Base-by-base conservation (phyloP, 140 eudicot genomes). In the Stevia rebaudiana region DNA sequence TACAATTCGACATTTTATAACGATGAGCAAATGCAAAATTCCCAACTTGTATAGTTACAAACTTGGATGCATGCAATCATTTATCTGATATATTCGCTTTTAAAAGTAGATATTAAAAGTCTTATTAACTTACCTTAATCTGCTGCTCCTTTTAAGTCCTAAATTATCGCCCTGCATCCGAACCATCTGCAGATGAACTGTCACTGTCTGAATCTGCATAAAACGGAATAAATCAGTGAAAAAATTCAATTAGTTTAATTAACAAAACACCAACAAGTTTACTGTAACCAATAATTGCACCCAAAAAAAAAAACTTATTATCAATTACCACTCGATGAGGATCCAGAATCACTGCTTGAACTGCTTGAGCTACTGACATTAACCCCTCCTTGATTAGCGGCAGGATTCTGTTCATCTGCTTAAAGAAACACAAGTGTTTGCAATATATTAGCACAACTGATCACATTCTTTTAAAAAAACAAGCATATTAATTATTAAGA, bases 281-380 rank as follows among this genome's bases (percentile, higher is more conserved):
- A 25, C 2, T 9, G 24, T 10, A n/a, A 67, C 4, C 30, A 23
- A 11, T 25, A 37, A n/a, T 13, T 4, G 17, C 19, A 40, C 13
- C 18, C 7, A 2, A 28, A 10, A 4, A 19, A 54, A 12, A 9
- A n/a, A 64, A 11, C 63, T 36, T 69, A 46, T 24, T 46, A 39
- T 3, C 61, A 64, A 63, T 64, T 73, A 73, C 78, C 98, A 33
- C 96, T 87, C 23, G 98, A 87, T 59, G 95, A 84, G 40, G 94
- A 80, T 54, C 94, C 97, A 17, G 98, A 84, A 56, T 85, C 98
- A 52, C 96, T 91, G 82, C 98, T 91, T 9, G 98, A 91, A 81
- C 95, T 87, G 74, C 94, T 84, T 24, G 97, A 90, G 73, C 95
- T 91, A 69, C 95, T 86, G 3, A 21, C 81, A 74, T 79, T 83